phyloP scores from a whole-genome alignment of 1,139 yeast species.

The Candida pseudoviswanathii region DNA sequence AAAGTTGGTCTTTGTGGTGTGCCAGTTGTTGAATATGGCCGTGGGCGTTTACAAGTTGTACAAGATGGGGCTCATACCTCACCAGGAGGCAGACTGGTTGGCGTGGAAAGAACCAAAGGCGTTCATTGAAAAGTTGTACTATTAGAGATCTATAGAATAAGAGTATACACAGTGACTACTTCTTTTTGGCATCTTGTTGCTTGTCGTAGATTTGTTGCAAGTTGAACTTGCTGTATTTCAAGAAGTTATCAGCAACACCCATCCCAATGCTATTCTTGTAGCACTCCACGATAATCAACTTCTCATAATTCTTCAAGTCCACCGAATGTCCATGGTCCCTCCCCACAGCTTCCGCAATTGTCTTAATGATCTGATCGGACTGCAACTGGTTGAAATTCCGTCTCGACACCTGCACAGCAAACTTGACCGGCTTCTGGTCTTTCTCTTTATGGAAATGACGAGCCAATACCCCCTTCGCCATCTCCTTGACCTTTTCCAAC shows the following conservation, averaged over 20 bases:
- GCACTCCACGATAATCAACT: constrained; percentile 80
- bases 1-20: constrained; percentile 46
- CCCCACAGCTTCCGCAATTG: constrained; percentile 74
- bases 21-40: constrained; percentile 65
- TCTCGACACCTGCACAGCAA: constrained; percentile 79
- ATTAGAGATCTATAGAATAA: neutral
- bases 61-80: constrained; percentile 89
- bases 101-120: constrained; percentile 65
- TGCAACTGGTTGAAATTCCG: constrained; percentile 77
- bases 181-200: constrained; percentile 17
- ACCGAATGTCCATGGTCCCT: constrained; percentile 72
- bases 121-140: constrained; percentile 28
- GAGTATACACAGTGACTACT: neutral
- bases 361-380: constrained; percentile 67
- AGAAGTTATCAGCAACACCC: constrained; percentile 73
- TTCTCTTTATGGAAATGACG: constrained; percentile 67
- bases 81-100: constrained; percentile 86
- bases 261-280: constrained; percentile 82
- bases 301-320: constrained; percentile 79
- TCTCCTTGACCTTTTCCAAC: constrained; percentile 58
- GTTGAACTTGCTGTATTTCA: constrained; percentile 56
- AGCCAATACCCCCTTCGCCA: constrained; percentile 57
- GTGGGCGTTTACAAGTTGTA: constrained; percentile 87
- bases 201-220: constrained; percentile 65
- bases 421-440: constrained; percentile 55